Evolutionary conservation across 2,329 filamentous ascomycete genomes (phyloP).

Genomic region (Botrytis fragariae): DNA sequence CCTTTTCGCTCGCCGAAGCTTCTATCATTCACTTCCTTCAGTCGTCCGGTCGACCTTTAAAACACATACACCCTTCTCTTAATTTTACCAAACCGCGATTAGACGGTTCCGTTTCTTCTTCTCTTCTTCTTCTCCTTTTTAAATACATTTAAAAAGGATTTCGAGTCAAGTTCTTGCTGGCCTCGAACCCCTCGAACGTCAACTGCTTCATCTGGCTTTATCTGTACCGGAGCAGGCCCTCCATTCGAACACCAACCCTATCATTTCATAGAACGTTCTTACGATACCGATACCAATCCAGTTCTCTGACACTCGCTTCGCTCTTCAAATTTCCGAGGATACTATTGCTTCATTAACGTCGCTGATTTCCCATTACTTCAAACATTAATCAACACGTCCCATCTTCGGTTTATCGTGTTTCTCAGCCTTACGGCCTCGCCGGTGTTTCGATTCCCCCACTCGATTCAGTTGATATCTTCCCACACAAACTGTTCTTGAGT

Average conservation of each 20-base stretch:
- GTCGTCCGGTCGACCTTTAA: slow-evolving; percentile 1
- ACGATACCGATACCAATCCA: slow-evolving; percentile 18
- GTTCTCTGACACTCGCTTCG: slow-evolving; percentile 34
- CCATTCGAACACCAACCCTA: slow-evolving; percentile 23
- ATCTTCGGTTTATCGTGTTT: slow-evolving; percentile 22
- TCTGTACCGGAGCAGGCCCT: slow-evolving; percentile 39
- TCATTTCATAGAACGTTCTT: slow-evolving; percentile 23
- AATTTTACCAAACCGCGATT: not conserved
- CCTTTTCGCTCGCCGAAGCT: not conserved
- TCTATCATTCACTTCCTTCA: not conserved
- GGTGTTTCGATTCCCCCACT: slow-evolving; percentile 34
- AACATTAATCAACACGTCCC: slow-evolving; percentile 24
- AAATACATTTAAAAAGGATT: not conserved
- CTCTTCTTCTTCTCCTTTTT: not conserved
- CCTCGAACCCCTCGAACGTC: slow-evolving; percentile 39
- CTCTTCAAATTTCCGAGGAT: slow-evolving; percentile 22
- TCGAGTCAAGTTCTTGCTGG: slow-evolving; percentile 37
- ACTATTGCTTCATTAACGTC: slow-evolving; percentile 37
- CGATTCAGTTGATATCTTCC: slow-evolving; percentile 28
- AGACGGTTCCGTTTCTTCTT: slow-evolving; percentile 1
- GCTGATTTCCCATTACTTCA: slow-evolving; percentile 25
- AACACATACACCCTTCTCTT: slow-evolving; percentile 1
- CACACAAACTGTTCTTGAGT: slow-evolving; percentile 23
- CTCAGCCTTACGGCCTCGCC: slow-evolving; percentile 29
- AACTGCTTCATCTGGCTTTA: slow-evolving; percentile 37